Evolutionary conservation across 768 basidiomycete genomes (phyloP).

Genomic region (Rhodotorula diobovata): DNA sequence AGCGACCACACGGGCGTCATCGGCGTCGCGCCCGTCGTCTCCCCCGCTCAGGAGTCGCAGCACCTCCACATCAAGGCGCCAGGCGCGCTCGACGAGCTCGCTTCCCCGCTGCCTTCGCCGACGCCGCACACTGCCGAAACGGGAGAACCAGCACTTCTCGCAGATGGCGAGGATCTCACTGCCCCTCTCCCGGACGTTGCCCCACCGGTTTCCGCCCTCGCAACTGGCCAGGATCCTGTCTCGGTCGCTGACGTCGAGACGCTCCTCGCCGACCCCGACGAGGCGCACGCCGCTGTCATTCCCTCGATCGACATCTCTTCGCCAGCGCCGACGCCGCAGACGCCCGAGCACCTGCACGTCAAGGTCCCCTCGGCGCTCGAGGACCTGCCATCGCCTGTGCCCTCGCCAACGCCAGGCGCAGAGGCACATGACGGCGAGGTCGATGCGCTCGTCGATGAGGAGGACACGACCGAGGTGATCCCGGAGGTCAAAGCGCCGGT

Average conservation of each 20-base stretch:
- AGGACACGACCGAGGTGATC: background rate
- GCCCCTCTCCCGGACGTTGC: background rate
- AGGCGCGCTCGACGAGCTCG: background rate
- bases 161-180: background rate
- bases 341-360: constrained; percentile 11
- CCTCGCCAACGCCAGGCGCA: background rate
- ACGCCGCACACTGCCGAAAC: background rate
- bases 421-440: background rate
- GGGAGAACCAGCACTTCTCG: background rate
- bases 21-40: too few relatives aligned
- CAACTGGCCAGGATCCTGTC: background rate
- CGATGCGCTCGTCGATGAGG: background rate
- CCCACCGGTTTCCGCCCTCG: background rate
- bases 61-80: constrained; percentile 18
- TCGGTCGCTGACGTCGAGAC: background rate
- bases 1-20: too few relatives aligned
- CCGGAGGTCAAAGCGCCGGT: background rate
- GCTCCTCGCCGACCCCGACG: background rate
- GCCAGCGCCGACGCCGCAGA: constrained; percentile 1
- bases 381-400: constrained; percentile 1
- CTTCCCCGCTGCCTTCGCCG: constrained; percentile 8
- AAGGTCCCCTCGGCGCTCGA: constrained; percentile 2
- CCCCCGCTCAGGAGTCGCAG: constrained; percentile 13
- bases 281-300: background rate
- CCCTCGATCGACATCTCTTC: background rate